Conservation (phyloP, 495 filamentous ascomycete species). For the Stereocaulon alpinum region DNA sequence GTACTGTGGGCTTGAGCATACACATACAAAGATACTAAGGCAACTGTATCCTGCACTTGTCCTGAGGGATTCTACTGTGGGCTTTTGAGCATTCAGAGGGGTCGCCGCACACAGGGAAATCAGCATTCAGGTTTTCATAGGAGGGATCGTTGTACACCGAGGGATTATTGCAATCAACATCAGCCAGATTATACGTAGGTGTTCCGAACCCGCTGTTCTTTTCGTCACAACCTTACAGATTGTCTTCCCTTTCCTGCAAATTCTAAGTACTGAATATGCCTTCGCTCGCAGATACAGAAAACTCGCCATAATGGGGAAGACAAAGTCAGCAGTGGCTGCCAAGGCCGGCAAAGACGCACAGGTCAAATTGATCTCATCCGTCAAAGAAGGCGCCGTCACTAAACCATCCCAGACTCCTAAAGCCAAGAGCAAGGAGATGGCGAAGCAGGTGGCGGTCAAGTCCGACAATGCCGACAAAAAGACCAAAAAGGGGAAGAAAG, state of each 20-base stretch:
- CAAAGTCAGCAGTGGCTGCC: constrained; percentile 34
- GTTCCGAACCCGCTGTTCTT: neutral
- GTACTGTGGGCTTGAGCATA: constrained; percentile 11
- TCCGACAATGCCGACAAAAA: constrained; percentile 31
- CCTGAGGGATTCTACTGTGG: constrained; percentile 10
- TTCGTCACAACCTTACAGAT: neutral
- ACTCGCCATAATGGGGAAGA: constrained; percentile 40
- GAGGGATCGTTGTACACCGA: constrained; percentile 11
- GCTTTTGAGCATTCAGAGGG: constrained; percentile 13
- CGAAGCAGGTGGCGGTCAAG: constrained; percentile 36
- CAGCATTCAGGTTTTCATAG: constrained; percentile 2
- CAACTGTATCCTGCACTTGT: constrained; percentile 7
- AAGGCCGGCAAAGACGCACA: constrained; percentile 34
- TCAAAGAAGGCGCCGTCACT: constrained; percentile 43
- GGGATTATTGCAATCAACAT: constrained; percentile 7
- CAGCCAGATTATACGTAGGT: neutral
- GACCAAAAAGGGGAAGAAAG: constrained; percentile 32
- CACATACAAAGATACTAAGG: constrained; percentile 7
- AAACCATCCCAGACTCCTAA: constrained; percentile 39
- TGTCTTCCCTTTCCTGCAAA: neutral
- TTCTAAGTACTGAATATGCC: neutral
- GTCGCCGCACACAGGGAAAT: constrained; percentile 14
- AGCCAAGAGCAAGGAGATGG: constrained; percentile 42
- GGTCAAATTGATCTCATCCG: constrained; percentile 41
- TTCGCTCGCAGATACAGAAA: neutral